Base-by-base conservation (phyloP, 257 asterid genomes). In the Ballota nigra region DNA sequence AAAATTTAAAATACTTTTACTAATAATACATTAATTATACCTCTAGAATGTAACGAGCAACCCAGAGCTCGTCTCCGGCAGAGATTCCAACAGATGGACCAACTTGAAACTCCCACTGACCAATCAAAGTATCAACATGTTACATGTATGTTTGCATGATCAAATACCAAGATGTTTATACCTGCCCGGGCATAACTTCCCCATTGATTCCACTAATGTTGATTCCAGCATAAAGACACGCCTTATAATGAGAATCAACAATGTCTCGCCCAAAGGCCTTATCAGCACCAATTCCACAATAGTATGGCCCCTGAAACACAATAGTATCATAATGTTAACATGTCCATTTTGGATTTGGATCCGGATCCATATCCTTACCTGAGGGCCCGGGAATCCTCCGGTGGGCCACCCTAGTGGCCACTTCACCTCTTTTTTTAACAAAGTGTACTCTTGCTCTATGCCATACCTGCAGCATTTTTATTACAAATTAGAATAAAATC, bases 171-270 rank as follows among this genome's bases (percentile, higher is more conserved):
- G 18, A 22, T 63, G 8, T 8, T 56, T 58, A 40, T 83, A 87
- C 96, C 86, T 90, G 97, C 6, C 88, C 97, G 0, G 97, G 97
- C 97, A 90, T 90, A 11, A 90, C 97, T 67, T 90, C 96, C 10
- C 90, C 97, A 20, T 90, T 90, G 58, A 87, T 84, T 28, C 97
- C 97, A 12, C 88, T 83, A 2, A 90, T 85, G 78, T 85, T 88
- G 24, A 90, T 86, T n/a, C 97, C 96, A 2, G 97, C 97, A 38
- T 90, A 88, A 11, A 90, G 80, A 36, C 96, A 90, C 0, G 97
- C 96, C 61, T 90, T 90, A 69, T 90, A 90, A 47, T 90, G 97
- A 19, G 97, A 68, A 56, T 88, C 92, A 0, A 90, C 96, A 0
- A 90, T 78, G 53, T 90, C 96, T 9, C 97, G 92, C 3, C 97